Evolutionary conservation across 2,329 filamentous ascomycete genomes (phyloP).

Genomic region (Tricladium varicosporioides): DNA sequence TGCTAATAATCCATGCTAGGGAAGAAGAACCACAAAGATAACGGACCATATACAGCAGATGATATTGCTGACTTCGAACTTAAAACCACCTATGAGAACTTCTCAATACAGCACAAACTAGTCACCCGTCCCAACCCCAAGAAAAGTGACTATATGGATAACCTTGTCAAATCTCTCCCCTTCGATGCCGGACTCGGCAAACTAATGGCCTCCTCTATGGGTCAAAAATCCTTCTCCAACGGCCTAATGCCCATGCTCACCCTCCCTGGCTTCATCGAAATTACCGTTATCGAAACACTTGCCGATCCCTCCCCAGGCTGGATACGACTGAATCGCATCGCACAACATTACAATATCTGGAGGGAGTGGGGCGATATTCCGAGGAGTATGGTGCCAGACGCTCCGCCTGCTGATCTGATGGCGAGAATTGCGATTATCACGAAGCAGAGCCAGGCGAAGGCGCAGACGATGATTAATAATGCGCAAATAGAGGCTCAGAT

Average conservation of each 20-base stretch:
- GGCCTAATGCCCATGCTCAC: constrained; percentile 44
- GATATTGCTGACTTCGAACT: constrained; percentile 15
- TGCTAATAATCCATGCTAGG: constrained; percentile 1
- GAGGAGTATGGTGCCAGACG: constrained; percentile 4
- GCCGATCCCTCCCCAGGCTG: constrained; percentile 6
- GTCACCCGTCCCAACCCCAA: neutral
- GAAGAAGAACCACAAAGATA: neutral
- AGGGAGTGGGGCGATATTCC: constrained; percentile 12
- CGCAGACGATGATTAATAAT: neutral
- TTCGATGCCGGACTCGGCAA: neutral
- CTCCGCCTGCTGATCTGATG: constrained; percentile 7
- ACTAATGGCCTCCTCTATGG: neutral
- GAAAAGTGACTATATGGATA: too few relatives aligned
- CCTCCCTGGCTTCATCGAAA: constrained; percentile 59
- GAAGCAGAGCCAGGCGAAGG: neutral
- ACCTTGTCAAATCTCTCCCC: neutral
- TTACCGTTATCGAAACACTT: constrained; percentile 6
- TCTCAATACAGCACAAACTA: constrained; percentile 13
- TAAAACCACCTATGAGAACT: constrained; percentile 9
- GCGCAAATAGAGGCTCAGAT: neutral
- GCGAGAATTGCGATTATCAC: constrained; percentile 1
- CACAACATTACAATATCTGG: constrained; percentile 11
- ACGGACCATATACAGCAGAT: constrained; percentile 5
- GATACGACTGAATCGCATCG: constrained; percentile 5
- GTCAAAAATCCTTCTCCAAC: neutral